phyloP scores from a whole-genome alignment of 2,329 filamentous ascomycete species.

The Neonectria coccinea region DNA sequence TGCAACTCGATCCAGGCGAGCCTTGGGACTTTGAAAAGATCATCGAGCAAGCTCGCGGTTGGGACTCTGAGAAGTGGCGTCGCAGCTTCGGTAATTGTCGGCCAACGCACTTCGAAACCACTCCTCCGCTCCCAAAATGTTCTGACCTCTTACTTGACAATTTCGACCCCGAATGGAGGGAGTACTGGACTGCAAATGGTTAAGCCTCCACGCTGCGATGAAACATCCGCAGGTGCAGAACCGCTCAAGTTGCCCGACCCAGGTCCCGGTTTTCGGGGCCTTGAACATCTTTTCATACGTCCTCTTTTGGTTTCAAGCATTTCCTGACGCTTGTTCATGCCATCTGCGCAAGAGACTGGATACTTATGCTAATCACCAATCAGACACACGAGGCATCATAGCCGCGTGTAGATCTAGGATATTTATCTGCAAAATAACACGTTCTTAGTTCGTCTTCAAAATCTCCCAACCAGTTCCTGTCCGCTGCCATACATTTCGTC shows the following conservation, averaged over 20 bases:
- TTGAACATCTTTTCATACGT: not conserved
- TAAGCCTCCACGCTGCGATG: not conserved
- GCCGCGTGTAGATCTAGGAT: not conserved
- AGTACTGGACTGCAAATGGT: not conserved
- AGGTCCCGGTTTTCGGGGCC: not conserved
- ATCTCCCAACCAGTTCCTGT: not conserved
- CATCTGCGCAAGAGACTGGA: not conserved
- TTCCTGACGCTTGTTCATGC: not conserved
- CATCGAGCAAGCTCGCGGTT: not conserved
- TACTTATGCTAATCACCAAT: not conserved
- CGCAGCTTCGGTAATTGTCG: not conserved
- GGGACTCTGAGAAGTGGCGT: not conserved
- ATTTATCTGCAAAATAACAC: not conserved
- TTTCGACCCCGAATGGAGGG: not conserved
- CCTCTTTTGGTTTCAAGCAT: not conserved
- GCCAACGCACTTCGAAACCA: not conserved
- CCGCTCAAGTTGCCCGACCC: not conserved
- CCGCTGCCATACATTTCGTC: not conserved
- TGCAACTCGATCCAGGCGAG: conserved; percentile 20
- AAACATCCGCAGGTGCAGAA: not conserved
- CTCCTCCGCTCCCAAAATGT: not conserved
- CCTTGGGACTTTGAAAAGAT: conserved; percentile 12
- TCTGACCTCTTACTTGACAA: not conserved
- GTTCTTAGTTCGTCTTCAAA: not conserved
- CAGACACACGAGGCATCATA: not conserved